Evolutionary conservation across 2,329 filamentous ascomycete species (phyloP).

Genomic region (Diatrype stigma): DNA sequence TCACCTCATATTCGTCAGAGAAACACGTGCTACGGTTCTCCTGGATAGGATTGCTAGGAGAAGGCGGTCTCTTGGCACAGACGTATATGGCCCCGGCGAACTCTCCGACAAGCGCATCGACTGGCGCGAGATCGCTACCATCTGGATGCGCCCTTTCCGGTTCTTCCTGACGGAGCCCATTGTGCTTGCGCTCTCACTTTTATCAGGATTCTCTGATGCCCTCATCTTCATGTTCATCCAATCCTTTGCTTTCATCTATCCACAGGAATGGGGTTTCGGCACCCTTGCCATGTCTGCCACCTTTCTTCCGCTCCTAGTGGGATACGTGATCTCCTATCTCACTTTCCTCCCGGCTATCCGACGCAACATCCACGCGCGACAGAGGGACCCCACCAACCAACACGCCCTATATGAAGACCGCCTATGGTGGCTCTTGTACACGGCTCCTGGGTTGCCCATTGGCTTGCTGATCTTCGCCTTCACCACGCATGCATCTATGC

Average conservation of each 20-base stretch:
- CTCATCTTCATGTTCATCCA: slow-evolving; percentile 77
- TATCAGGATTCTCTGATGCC: slow-evolving; percentile 69
- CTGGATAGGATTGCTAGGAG: slow-evolving; percentile 74
- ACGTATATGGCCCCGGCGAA: slow-evolving; percentile 67
- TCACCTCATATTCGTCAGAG: slow-evolving; percentile 65
- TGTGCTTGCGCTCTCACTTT: slow-evolving; percentile 64
- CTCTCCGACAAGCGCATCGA: slow-evolving; percentile 56
- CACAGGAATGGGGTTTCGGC: slow-evolving; percentile 58
- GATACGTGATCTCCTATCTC: slow-evolving; percentile 60
- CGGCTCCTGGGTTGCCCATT: slow-evolving; percentile 56
- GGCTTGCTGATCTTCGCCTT: slow-evolving; percentile 69
- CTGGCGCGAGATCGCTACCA: slow-evolving; percentile 49
- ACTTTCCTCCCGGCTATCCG: slow-evolving; percentile 55
- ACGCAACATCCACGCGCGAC: slow-evolving; percentile 47
- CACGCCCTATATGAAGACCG: slow-evolving; percentile 65
- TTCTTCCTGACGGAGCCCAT: slow-evolving; percentile 75
- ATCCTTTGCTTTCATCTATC: slow-evolving; percentile 64
- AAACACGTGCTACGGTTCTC: slow-evolving; percentile 70
- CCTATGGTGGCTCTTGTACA: slow-evolving; percentile 61
- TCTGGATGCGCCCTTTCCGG: slow-evolving; percentile 62
- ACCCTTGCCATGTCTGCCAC: slow-evolving; percentile 53
- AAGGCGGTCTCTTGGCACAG: slow-evolving; percentile 54
- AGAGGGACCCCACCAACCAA: slow-evolving; percentile 47
- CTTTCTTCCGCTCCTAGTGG: slow-evolving; percentile 63
- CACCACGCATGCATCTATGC: slow-evolving; percentile 58